These are phyloP conservation scores for Daphne laureola DNA, from an alignment of 441 rosid species.

Conservation along the genomic window DNA sequence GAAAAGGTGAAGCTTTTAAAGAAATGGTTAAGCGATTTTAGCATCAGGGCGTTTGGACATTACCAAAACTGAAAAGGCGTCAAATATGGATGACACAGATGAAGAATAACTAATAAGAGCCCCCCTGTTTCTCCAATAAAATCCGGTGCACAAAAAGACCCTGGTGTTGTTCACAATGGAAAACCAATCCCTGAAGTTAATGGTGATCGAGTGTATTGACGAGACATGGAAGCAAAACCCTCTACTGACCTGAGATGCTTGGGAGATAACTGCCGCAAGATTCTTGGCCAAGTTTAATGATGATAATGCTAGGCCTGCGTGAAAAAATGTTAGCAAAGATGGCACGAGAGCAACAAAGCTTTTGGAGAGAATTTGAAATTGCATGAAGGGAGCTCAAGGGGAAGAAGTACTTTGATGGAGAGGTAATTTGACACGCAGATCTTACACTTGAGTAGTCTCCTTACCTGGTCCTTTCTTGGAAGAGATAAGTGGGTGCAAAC, in stretches of 20 bases:
- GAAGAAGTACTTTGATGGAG: conserved; percentile 36
- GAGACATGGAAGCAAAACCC: conserved; percentile 34
- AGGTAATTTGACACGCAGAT: conserved; percentile 29
- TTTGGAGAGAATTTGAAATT: conserved; percentile 22
- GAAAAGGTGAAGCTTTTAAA: conserved; percentile 34
- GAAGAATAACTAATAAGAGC: conserved; percentile 35
- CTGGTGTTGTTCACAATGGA: conserved; percentile 39
- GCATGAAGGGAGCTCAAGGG: conserved; percentile 33
- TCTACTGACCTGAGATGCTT: conserved; percentile 35
- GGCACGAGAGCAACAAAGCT: conserved; percentile 21
- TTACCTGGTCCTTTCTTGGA: conserved; percentile 24
- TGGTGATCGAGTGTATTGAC: conserved; percentile 35
- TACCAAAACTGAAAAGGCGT: conserved; percentile 27
- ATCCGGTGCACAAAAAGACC: conserved; percentile 35
- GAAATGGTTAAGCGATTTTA: conserved; percentile 38
- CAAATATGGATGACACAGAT: conserved; percentile 27
- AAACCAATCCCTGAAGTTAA: conserved; percentile 37
- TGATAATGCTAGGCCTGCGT: conserved; percentile 18
- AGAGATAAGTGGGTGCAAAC: conserved; percentile 20
- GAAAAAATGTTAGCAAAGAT: conserved; percentile 5
- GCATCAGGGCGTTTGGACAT: conserved; percentile 30
- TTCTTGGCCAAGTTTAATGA: conserved; percentile 45
- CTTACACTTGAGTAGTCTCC: conserved; percentile 36
- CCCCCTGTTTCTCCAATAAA: conserved; percentile 25
- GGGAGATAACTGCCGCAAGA: conserved; percentile 41